Evolutionary conservation across 1,284 basidiomycete genomes (phyloP).

Genomic region (Exobasidium cylindrosporum): DNA sequence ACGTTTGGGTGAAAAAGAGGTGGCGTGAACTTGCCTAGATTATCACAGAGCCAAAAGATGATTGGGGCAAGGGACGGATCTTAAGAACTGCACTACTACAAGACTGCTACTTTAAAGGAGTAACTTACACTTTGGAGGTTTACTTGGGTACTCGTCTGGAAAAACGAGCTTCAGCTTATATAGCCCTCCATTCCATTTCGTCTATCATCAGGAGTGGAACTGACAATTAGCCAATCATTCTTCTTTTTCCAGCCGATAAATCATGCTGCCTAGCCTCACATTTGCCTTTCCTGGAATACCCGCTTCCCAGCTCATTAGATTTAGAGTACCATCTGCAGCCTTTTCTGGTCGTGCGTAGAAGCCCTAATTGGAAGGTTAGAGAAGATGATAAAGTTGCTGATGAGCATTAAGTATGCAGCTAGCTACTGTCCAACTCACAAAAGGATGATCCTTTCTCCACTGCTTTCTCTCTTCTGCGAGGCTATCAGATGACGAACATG

Average conservation of each 20-base stretch:
- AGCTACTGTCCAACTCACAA: slow-evolving; percentile 65
- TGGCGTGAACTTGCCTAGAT: slow-evolving; percentile 87
- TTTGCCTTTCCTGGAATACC: slow-evolving; percentile 60
- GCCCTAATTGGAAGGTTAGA: slow-evolving; percentile 66
- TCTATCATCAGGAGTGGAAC: slow-evolving; percentile 62
- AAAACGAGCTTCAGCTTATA: slow-evolving; percentile 84
- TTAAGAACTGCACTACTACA: too few relatives aligned
- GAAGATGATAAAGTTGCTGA: background rate
- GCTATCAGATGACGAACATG: slow-evolving; percentile 58
- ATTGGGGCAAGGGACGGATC: background rate
- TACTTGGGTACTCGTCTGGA: slow-evolving; percentile 70
- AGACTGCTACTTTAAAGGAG: too few relatives aligned
- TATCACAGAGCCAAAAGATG: slow-evolving; percentile 14
- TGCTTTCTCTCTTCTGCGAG: slow-evolving; percentile 96
- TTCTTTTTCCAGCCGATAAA: background rate
- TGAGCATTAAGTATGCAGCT: background rate
- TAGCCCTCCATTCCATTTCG: slow-evolving; percentile 90
- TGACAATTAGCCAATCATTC: background rate
- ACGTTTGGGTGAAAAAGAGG: slow-evolving; percentile 98
- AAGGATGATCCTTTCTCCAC: slow-evolving; percentile 98
- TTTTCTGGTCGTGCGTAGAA: slow-evolving; percentile 93
- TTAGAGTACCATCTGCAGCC: slow-evolving; percentile 84
- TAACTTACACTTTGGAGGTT: slow-evolving; percentile 83
- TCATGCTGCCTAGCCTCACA: slow-evolving; percentile 30
- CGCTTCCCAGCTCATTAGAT: slow-evolving; percentile 97